Evolutionary conservation across 2,329 filamentous ascomycete species (phyloP).

Genomic region (Xylariales sp.): DNA sequence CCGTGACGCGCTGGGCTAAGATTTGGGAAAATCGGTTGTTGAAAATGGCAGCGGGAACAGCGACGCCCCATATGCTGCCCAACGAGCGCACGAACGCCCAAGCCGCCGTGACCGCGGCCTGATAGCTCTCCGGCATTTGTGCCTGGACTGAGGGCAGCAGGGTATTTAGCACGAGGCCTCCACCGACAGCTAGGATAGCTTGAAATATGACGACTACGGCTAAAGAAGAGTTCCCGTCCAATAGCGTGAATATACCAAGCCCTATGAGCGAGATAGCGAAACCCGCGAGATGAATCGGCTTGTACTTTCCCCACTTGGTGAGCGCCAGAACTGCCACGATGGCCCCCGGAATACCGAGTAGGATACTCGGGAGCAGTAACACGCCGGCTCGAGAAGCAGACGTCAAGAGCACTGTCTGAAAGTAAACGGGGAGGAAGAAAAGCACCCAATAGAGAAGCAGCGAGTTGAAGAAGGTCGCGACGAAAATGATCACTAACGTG

Average conservation of each 20-base stretch:
- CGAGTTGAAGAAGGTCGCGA: slow-evolving; percentile 52
- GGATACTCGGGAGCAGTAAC: background rate
- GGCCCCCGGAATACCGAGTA: background rate
- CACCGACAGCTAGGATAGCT: slow-evolving; percentile 2
- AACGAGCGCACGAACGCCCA: slow-evolving; percentile 55
- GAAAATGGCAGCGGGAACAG: slow-evolving; percentile 54
- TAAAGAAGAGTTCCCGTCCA: background rate
- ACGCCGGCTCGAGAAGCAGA: slow-evolving; percentile 3
- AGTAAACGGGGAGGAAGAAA: slow-evolving; percentile 58
- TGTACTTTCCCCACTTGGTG: slow-evolving; percentile 47
- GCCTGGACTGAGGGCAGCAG: slow-evolving; percentile 16
- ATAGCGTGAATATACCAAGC: slow-evolving; percentile 11
- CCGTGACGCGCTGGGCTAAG: background rate
- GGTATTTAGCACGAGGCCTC: slow-evolving; percentile 3
- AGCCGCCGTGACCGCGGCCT: slow-evolving; percentile 49
- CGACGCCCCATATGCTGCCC: slow-evolving; percentile 55
- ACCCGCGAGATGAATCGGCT: background rate
- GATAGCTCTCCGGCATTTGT: slow-evolving; percentile 1
- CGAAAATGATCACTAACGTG: slow-evolving; percentile 50
- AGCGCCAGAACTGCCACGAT: slow-evolving; percentile 12
- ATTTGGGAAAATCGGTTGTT: slow-evolving; percentile 9
- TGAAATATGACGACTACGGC: slow-evolving; percentile 9
- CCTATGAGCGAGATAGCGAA: slow-evolving; percentile 2
- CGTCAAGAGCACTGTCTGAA: slow-evolving; percentile 53
- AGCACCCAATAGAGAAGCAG: slow-evolving; percentile 51